A percentile compares a stretch with the other conserved stretches of the same genome.
phyloP scores from a whole-genome alignment of 2,329 filamentous ascomycete species.

The Trichoderma lentiforme region DNA sequence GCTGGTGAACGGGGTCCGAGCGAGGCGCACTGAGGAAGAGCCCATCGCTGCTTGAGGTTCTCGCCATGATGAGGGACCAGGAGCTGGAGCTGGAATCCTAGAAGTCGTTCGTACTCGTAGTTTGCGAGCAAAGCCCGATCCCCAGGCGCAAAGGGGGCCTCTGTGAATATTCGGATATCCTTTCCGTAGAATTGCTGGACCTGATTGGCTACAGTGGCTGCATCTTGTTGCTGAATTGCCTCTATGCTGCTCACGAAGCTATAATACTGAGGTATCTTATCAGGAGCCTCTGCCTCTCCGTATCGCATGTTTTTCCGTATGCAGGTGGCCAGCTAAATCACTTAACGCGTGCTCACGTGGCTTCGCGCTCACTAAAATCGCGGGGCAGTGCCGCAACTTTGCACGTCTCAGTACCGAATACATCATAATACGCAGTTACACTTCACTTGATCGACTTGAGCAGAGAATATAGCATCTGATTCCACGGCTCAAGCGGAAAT shows the following conservation, averaged over 20 bases:
- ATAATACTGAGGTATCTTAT: not conserved
- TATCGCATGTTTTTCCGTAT: conserved; percentile 12
- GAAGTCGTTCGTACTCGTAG: not conserved
- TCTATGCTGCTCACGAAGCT: not conserved
- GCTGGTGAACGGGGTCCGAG: conserved; percentile 1
- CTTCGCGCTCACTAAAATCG: conserved; percentile 22
- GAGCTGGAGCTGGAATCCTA: not conserved
- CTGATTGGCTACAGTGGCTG: not conserved
- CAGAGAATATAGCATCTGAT: not conserved
- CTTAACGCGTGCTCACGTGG: conserved; percentile 32
- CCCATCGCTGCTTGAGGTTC: not conserved
- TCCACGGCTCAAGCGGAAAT: not conserved
- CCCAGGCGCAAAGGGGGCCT: not conserved
- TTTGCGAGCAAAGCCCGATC: not conserved
- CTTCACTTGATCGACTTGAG: not conserved
- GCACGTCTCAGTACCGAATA: not conserved
- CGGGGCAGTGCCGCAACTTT: not conserved
- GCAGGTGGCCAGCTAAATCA: not conserved
- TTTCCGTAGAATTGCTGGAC: not conserved
- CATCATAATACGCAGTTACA: not conserved
- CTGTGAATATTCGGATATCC: not conserved
- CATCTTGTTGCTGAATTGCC: not conserved
- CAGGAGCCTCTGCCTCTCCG: not conserved
- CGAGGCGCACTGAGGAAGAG: not conserved
- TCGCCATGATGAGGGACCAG: not conserved